Conservation (phyloP, 1,284 basidiomycete genomes). For the Porogramme epimiltina region DNA sequence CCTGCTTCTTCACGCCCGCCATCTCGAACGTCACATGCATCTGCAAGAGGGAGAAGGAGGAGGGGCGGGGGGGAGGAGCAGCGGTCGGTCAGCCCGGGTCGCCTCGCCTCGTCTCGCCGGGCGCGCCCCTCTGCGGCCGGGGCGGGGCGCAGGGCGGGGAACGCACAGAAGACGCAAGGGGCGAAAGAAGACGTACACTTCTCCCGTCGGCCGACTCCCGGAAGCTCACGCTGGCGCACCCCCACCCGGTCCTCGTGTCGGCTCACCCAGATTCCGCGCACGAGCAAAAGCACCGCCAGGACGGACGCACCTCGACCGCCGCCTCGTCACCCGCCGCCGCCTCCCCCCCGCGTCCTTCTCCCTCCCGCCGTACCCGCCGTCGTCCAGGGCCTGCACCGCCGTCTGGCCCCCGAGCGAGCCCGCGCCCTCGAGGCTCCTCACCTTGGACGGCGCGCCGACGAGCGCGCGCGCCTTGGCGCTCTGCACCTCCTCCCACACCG, state of each 20-base stretch:
- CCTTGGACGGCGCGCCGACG: constrained; percentile 64
- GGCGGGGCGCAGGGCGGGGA: no score
- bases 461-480: constrained; percentile 63
- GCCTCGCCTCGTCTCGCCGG: no score
- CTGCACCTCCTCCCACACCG: constrained; percentile 64
- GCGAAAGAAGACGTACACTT: constrained; percentile 45
- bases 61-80: constrained; percentile 1
- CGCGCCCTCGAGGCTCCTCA: constrained; percentile 56
- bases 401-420: constrained; percentile 1
- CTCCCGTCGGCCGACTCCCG: constrained; percentile 67
- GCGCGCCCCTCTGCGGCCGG: no score
- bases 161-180: background rate
- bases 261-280: constrained; percentile 17
- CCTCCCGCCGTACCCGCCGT: constrained; percentile 21
- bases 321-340: constrained; percentile 14
- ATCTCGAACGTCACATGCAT: constrained; percentile 59
- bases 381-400: constrained; percentile 23
- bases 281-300: constrained; percentile 2
- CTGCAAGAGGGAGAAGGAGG: constrained; percentile 21
- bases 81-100: background rate
- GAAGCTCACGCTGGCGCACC: constrained; percentile 52
- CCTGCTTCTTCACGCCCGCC: constrained; percentile 64
- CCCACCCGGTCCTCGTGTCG: background rate
- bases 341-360: constrained; percentile 23
- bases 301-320: constrained; percentile 24